Base-by-base conservation (phyloP, 495 filamentous ascomycete genomes). In the Rhizodiscina lignyota region DNA sequence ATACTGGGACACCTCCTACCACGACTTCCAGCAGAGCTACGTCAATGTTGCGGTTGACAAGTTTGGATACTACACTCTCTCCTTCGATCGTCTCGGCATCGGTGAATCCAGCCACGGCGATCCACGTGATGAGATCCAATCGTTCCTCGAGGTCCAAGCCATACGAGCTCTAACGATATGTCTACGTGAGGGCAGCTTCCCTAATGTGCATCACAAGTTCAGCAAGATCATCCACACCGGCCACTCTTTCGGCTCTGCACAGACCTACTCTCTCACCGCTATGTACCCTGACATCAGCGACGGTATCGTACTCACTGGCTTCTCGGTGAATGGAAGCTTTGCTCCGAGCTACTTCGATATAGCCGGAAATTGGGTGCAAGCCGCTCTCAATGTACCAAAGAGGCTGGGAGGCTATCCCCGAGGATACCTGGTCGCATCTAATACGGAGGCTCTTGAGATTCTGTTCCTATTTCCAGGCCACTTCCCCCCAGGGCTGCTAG, bases 301-400 rank as follows among this genome's bases (percentile, higher is more conserved):
- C 45, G 71, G 60, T 4, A 50, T 74, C 18, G 50, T 73, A 23
- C 56, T 79, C 18, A 73, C 68, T 3, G 73, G 74, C 5, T 79
- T 63, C 46, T 58, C 61, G 12, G 49, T 52, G 28, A 62, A 61
- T 35, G 21, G 37, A 2, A 42, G 39, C 12, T 67, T 49, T 31
- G 19, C 58, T 5, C 21, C 51, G 4, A 64, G 63, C 34, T 38
- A 40, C 1, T 53, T 61, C 11, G n/a, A n/a, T n/a, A n/a, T n/a
- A n/a, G 61, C 58, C 24, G 24, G 24, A 6, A 13, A 8, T 27
- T 6, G 24, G 8, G 8, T 27, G 8, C 6, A 6, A 6, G 13
- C 13, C 24, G 24, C 24, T 27, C 8, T 13, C 24, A 6, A 27
- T 6, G 24, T 13, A 6, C 8, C 6, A 8, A 6, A 13, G 8